Evolutionary conservation across 2,329 filamentous ascomycete species (phyloP), one percentile per base, ranked within the genome.

Genomic region (Penicillium nordicum): DNA sequence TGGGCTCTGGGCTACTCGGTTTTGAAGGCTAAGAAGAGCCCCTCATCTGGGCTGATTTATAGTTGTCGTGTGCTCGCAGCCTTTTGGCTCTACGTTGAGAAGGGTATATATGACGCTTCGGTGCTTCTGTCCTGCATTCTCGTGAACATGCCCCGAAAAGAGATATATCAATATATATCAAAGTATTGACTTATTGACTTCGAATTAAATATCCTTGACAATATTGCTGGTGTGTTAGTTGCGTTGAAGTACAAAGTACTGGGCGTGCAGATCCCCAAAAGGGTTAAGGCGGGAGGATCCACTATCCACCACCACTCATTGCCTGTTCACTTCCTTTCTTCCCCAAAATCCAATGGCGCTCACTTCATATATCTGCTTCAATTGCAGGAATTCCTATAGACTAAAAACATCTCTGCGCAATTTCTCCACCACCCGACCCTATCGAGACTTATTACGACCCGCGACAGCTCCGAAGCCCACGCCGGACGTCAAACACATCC

Each of bases 401-500:
- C 37, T 62, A 47, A 45, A 53, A 48, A 34, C 55, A 50, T 43
- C 47, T 21, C 47, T 60, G 43, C 69, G 68, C 50, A 55, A 40
- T 14, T 69, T 67, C 45, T 62, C 63, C 25, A 52, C 52, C 18
- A 58, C 66, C 25, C 61, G 54, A 16, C 63, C 59, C n/a, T 61
- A 61, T 49, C 53, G 58, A 11, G 65, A 72, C 29, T 52, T 62
- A 21, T 49, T 75, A 4, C 81, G 87, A 38, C 88, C 89, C 5
- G 80, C 88, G 1, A 87, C 83, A 50, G 92, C 90, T 14, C 92
- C 91, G 11, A 93, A 90, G 71, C 85, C 90, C 27, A 83, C 83
- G 45, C 82, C 95, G 63, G 89, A 97, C 77, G 82, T 96, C 70
- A 93, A 90, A 73, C 88, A 94, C 76, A 96, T 99, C 72, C 92